Conservation (phyloP, 2,329 filamentous ascomycete species). For the Elsinoe arachidis region DNA sequence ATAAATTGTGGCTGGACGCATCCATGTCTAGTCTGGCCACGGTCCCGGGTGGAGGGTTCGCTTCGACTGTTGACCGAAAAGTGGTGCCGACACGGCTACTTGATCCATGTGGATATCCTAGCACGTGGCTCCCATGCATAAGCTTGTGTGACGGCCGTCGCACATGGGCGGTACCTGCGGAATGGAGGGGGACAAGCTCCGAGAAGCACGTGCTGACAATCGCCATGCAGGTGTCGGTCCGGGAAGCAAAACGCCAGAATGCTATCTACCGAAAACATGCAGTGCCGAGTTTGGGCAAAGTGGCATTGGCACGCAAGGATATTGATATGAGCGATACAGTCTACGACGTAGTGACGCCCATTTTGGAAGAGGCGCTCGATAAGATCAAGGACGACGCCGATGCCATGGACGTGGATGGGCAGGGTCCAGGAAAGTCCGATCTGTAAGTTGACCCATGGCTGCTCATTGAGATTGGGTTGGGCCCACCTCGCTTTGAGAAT, state of each 20-base stretch:
- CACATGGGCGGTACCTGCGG: constrained; percentile 4
- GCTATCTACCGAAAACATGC: constrained; percentile 71
- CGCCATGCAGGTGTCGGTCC: constrained; percentile 54
- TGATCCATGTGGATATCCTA: neutral
- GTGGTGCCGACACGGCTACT: constrained; percentile 6
- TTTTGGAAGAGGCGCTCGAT: constrained; percentile 48
- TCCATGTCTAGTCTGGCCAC: neutral
- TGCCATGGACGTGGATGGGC: constrained; percentile 53
- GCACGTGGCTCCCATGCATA: neutral
- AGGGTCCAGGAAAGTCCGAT: constrained; percentile 29
- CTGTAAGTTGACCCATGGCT: constrained; percentile 20
- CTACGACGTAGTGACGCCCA: constrained; percentile 52
- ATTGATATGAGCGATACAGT: constrained; percentile 62
- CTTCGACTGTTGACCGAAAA: neutral
- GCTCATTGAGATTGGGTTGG: neutral
- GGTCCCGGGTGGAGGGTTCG: constrained; percentile 2
- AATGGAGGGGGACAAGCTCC: neutral
- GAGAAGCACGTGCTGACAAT: constrained; percentile 6
- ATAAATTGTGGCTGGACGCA: neutral
- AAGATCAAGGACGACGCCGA: constrained; percentile 41
- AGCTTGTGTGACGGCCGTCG: neutral
- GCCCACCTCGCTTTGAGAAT: neutral
- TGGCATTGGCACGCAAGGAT: constrained; percentile 59
- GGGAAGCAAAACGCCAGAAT: constrained; percentile 90
- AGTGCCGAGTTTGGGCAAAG: constrained; percentile 61